phyloP scores from a whole-genome alignment of 148 eudicot genomes.

The Chenopodium berlandieri region DNA sequence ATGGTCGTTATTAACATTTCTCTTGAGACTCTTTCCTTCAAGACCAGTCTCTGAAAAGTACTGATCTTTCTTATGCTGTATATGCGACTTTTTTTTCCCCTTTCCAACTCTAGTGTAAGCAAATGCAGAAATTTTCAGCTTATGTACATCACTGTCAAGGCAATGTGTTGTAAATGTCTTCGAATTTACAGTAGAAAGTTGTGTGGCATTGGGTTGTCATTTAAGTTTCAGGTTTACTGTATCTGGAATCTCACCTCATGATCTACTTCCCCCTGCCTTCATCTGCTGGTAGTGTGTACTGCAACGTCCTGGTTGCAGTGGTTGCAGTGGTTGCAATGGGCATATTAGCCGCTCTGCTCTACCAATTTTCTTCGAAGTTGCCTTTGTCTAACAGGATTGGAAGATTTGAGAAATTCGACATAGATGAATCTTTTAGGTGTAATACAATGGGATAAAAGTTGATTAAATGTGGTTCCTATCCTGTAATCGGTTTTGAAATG shows the following conservation, averaged over 20 bases:
- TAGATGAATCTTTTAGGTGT: no score
- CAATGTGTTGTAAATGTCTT: not conserved
- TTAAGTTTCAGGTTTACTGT: not conserved
- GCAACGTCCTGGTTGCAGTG: no score
- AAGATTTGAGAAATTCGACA: no score
- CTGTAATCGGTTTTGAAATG: no score
- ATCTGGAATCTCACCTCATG: no score
- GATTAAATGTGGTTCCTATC: no score
- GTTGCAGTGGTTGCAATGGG: no score
- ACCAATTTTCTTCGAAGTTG: no score
- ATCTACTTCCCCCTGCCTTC: not conserved
- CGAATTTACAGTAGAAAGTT: not conserved
- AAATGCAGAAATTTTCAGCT: not conserved
- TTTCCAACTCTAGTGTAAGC: not conserved
- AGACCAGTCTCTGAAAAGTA: conserved; percentile 70
- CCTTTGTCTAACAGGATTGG: no score
- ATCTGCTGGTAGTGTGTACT: not conserved
- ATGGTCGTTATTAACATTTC: conserved; percentile 86
- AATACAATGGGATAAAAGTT: no score
- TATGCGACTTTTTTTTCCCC: not conserved
- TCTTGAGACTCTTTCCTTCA: conserved; percentile 75
- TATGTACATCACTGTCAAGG: conserved; percentile 14
- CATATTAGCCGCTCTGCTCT: no score
- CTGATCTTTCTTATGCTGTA: conserved; percentile 30
- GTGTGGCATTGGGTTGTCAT: not conserved